Conservation (phyloP, 1,284 basidiomycete species). For the Cutaneotrichosporon sp. region DNA sequence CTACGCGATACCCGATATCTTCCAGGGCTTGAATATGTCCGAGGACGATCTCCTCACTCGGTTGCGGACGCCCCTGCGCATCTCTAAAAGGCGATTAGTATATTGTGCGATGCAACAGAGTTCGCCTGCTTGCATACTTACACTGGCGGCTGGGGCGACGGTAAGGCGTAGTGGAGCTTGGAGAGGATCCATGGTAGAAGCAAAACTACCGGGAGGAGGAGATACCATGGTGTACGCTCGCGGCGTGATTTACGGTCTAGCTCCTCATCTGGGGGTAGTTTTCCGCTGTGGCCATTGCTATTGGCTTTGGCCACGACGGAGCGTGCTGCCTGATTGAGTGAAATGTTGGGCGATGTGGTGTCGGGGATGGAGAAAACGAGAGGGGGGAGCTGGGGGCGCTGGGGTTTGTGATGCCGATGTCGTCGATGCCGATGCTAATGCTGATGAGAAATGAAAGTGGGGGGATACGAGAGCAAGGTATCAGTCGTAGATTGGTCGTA, state of each 20-base stretch:
- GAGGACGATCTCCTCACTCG: conserved; percentile 40
- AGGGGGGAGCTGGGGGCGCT: no score
- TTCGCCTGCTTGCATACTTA: neutral
- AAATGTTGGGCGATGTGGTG: neutral
- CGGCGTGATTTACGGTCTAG: neutral
- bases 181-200: conserved; percentile 29
- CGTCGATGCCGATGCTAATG: no score
- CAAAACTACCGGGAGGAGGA: conserved; percentile 28
- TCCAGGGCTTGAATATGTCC: conserved; percentile 52
- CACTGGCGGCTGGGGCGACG: conserved; percentile 28
- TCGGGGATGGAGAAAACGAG: no score
- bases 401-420: no score
- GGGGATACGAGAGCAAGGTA: no score
- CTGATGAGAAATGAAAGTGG: no score
- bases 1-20: conserved; percentile 83
- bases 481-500: no score
- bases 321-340: no score
- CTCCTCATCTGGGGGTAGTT: no score
- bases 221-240: conserved; percentile 12
- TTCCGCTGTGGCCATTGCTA: neutral
- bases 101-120: no score
- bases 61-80: conserved; percentile 27
- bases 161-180: conserved; percentile 37
- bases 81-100: no score
- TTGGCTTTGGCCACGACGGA: neutral